A percentile compares a stretch with the other conserved stretches of the same genome.
phyloP scores from a whole-genome alignment of 805 yeast species.

The Candida sithepensis region DNA sequence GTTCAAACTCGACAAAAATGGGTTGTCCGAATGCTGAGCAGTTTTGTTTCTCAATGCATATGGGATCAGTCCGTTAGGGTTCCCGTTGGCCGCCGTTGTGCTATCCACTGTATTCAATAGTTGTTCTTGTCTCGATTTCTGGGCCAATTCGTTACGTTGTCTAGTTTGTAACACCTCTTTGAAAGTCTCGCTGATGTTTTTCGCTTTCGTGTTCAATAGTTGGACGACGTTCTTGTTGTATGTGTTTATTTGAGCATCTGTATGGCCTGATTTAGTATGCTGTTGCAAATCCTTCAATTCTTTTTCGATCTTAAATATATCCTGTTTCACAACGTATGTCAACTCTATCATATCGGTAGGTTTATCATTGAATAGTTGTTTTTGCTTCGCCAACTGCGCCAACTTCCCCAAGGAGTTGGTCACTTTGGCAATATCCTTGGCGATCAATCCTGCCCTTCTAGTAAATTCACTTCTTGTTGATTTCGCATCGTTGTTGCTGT shows the following conservation, averaged over 20 bases:
- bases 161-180: slow-evolving; percentile 85
- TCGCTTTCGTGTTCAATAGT: slow-evolving; percentile 81
- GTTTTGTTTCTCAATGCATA: slow-evolving; percentile 26
- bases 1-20: slow-evolving; percentile 30
- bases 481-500: neutral
- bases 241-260: slow-evolving; percentile 62
- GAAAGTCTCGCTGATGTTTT: slow-evolving; percentile 89
- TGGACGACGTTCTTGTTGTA: slow-evolving; percentile 86
- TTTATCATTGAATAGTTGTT: slow-evolving; percentile 88
- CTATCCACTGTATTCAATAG: slow-evolving; percentile 46
- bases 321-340: slow-evolving; percentile 84
- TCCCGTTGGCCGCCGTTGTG: slow-evolving; percentile 1
- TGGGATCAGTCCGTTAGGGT: slow-evolving; percentile 18
- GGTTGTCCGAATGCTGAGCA: slow-evolving; percentile 31
- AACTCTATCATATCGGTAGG: slow-evolving; percentile 92
- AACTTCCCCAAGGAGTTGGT: slow-evolving; percentile 77
- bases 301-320: slow-evolving; percentile 76
- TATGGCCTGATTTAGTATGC: slow-evolving; percentile 39
- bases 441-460: slow-evolving; percentile 70
- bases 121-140: slow-evolving; percentile 80
- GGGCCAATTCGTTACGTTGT: slow-evolving; percentile 76
- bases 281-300: slow-evolving; percentile 59
- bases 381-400: slow-evolving; percentile 78
- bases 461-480: slow-evolving; percentile 59
- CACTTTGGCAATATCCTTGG: slow-evolving; percentile 83